These are phyloP conservation scores for Globisporangium parvum DNA, from an alignment of 352 stramenopile genomes.

Conservation along the genomic window DNA sequence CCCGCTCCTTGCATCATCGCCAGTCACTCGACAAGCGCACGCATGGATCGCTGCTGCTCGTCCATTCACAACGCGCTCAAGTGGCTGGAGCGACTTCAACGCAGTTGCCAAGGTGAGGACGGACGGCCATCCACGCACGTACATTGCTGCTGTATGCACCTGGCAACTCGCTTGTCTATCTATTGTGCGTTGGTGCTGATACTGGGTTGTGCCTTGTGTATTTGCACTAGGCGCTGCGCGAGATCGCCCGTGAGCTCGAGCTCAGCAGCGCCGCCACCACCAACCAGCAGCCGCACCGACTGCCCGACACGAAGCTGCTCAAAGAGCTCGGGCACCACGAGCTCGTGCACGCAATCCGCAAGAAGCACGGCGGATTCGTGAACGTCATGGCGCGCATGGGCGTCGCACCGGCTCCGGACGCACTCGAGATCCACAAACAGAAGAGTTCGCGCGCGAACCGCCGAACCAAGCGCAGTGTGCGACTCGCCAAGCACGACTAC, in stretches of 20 bases:
- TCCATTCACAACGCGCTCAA: constrained; percentile 2
- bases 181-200: neutral
- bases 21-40: neutral
- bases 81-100: constrained; percentile 57
- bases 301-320: constrained; percentile 67
- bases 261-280: constrained; percentile 15
- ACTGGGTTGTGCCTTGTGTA: neutral
- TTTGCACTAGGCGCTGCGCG: constrained; percentile 41
- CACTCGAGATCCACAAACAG: constrained; percentile 66
- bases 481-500: constrained; percentile 61
- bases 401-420: constrained; percentile 22
- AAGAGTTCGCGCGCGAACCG: constrained; percentile 55
- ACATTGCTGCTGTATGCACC: no score
- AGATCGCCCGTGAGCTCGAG: constrained; percentile 44
- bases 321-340: constrained; percentile 59
- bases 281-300: constrained; percentile 3
- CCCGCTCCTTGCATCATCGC: neutral
- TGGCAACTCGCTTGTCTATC: neutral
- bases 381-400: constrained; percentile 54
- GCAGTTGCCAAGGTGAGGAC: constrained; percentile 52
- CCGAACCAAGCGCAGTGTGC: constrained; percentile 44
- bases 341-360: constrained; percentile 69
- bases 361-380: constrained; percentile 77
- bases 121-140: no score
- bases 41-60: neutral